These are phyloP conservation scores for Paracoccidioides brasiliensis DNA, from an alignment of 2,329 filamentous ascomycete species.

Conservation along the genomic window DNA sequence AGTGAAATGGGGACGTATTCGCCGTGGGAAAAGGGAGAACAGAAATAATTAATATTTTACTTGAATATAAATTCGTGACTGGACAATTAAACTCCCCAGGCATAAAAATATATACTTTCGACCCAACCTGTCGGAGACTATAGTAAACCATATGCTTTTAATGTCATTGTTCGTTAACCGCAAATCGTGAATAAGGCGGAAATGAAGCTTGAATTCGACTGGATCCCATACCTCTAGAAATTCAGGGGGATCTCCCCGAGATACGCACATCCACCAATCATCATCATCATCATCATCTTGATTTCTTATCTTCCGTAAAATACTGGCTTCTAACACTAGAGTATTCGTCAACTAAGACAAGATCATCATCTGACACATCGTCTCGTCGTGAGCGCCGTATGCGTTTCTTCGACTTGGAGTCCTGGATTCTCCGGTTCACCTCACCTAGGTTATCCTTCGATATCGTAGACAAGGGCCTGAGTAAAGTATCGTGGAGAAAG, in stretches of 20 bases:
- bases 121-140: neutral
- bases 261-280: neutral
- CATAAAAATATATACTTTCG: no score
- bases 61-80: no score
- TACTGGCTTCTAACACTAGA: neutral
- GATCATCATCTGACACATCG: slow-evolving; percentile 2
- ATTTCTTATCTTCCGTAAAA: slow-evolving; percentile 1
- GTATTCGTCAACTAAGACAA: neutral
- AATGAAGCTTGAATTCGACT: neutral
- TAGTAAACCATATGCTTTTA: neutral
- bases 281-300: neutral
- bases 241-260: neutral
- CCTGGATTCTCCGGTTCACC: slow-evolving; percentile 50
- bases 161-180: neutral
- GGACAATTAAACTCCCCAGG: no score
- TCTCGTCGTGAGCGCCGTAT: slow-evolving; percentile 36
- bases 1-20: no score
- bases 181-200: neutral
- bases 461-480: slow-evolving; percentile 4
- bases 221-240: neutral
- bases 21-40: neutral
- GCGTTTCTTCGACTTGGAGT: slow-evolving; percentile 57
- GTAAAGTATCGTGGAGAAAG: neutral
- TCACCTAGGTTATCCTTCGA: slow-evolving; percentile 2
- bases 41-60: neutral